Conservation (phyloP, 352 stramenopile species). For the Phytophthora agathidicida region DNA sequence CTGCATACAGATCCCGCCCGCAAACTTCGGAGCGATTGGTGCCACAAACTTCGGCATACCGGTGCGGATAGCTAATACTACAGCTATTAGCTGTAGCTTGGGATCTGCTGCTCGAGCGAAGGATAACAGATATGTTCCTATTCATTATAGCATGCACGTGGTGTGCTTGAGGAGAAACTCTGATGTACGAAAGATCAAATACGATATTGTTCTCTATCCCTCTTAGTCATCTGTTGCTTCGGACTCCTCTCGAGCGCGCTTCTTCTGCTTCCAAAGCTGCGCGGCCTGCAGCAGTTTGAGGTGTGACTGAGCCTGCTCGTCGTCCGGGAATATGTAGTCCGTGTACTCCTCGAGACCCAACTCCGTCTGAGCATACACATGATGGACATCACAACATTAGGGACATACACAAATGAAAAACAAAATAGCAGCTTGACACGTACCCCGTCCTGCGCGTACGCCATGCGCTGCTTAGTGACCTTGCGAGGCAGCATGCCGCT, state of each 20-base stretch:
- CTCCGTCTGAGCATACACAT: conserved; percentile 65
- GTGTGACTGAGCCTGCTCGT: conserved; percentile 94
- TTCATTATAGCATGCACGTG: background rate
- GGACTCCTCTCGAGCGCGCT: conserved; percentile 63
- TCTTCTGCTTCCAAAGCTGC: conserved; percentile 96
- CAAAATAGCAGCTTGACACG: conserved; percentile 22
- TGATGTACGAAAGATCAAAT: no score
- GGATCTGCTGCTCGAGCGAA: no score
- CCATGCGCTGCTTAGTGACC: conserved; percentile 97
- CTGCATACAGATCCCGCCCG: no score
- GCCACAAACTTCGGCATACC: no score
- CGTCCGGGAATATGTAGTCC: conserved; percentile 99
- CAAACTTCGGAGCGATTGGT: no score
- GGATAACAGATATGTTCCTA: background rate
- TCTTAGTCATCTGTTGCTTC: conserved; percentile 11
- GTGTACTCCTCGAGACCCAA: conserved; percentile 98
- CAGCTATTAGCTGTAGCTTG: no score
- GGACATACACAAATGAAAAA: conserved; percentile 3
- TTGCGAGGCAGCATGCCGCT: conserved; percentile 94
- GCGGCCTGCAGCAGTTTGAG: conserved; percentile 98
- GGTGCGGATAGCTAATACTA: no score
- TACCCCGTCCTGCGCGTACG: conserved; percentile 91
- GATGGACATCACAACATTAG: conserved; percentile 20
- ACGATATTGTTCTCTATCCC: background rate
- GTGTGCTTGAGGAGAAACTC: no score